These are phyloP conservation scores for Vigna reflexopilosa DNA, from an alignment of 306 rosid species.

Conservation along the genomic window DNA sequence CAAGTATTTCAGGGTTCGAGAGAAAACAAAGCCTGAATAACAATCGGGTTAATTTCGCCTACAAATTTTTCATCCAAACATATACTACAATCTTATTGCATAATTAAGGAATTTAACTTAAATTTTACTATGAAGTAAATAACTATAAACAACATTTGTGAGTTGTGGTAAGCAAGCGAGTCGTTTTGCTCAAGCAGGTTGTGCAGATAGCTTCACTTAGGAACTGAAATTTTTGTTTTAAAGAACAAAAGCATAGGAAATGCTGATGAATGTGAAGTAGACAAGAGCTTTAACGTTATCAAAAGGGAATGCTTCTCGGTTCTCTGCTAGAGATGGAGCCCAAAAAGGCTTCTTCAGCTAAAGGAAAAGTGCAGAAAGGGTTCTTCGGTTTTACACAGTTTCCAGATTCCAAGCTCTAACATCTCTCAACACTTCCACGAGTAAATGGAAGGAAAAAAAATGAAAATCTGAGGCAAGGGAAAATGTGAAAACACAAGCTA, in stretches of 20 bases:
- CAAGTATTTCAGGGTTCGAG: not conserved
- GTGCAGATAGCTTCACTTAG: not conserved
- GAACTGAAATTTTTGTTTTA: not conserved
- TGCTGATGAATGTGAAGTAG: not conserved
- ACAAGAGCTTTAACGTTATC: not conserved
- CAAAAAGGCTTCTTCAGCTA: not conserved
- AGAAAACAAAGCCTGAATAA: not conserved
- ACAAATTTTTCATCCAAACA: too few relatives aligned
- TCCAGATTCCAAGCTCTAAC: not conserved
- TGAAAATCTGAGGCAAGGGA: not conserved
- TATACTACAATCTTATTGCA: constrained; percentile 1
- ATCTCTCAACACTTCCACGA: not conserved
- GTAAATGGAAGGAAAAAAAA: not conserved
- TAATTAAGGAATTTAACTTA: not conserved
- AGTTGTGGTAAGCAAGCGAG: not conserved
- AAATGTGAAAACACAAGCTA: not conserved
- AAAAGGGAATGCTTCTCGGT: not conserved
- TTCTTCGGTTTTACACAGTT: not conserved
- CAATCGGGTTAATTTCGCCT: too few relatives aligned
- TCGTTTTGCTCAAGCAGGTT: not conserved
- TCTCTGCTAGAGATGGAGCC: not conserved
- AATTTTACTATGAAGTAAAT: not conserved
- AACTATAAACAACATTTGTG: not conserved
- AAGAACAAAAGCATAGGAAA: not conserved
- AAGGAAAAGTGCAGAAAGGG: constrained; percentile 5